A percentile compares a stretch with the other conserved stretches of the same genome.
These are phyloP conservation scores for Penicillium subrubescens DNA, from an alignment of 495 filamentous ascomycete genomes.

Conservation along the genomic window DNA sequence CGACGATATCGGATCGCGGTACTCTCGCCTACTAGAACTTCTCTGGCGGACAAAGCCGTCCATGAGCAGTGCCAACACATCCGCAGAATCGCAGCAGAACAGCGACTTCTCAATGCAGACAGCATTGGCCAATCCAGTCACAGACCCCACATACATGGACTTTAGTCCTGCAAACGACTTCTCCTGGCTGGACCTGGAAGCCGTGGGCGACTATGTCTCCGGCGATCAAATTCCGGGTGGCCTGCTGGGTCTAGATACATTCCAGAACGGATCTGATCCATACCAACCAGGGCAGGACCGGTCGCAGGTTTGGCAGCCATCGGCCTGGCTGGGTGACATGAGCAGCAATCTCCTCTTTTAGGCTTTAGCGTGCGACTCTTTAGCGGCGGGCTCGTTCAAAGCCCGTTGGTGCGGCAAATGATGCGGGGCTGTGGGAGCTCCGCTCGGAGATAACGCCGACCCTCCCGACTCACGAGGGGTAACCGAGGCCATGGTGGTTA, in stretches of 20 bases:
- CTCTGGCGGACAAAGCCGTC: slow-evolving; percentile 48
- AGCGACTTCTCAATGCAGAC: slow-evolving; percentile 37
- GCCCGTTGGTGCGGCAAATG: slow-evolving; percentile 21
- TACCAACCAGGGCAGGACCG: slow-evolving; percentile 38
- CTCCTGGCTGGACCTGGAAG: slow-evolving; percentile 59
- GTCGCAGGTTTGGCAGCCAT: slow-evolving; percentile 43
- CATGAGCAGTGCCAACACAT: slow-evolving; percentile 17
- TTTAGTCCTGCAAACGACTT: slow-evolving; percentile 57
- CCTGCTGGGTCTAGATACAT: slow-evolving; percentile 40
- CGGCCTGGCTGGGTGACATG: slow-evolving; percentile 47
- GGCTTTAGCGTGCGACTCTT: background rate
- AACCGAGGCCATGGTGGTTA: slow-evolving; percentile 19
- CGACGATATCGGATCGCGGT: slow-evolving; percentile 57
- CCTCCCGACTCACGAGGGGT: slow-evolving; percentile 24
- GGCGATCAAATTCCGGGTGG: slow-evolving; percentile 46
- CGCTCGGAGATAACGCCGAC: slow-evolving; percentile 28
- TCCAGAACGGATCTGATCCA: slow-evolving; percentile 36
- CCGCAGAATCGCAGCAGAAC: slow-evolving; percentile 36
- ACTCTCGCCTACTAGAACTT: slow-evolving; percentile 55
- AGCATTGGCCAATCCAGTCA: slow-evolving; percentile 30
- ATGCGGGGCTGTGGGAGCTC: slow-evolving; percentile 26
- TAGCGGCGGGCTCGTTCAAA: slow-evolving; percentile 1
- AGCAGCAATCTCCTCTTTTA: slow-evolving; percentile 47
- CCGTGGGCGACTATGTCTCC: slow-evolving; percentile 58
- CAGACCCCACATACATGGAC: slow-evolving; percentile 43